Conservation (phyloP, 257 asterid species). For the Schizonepeta tenuifolia region DNA sequence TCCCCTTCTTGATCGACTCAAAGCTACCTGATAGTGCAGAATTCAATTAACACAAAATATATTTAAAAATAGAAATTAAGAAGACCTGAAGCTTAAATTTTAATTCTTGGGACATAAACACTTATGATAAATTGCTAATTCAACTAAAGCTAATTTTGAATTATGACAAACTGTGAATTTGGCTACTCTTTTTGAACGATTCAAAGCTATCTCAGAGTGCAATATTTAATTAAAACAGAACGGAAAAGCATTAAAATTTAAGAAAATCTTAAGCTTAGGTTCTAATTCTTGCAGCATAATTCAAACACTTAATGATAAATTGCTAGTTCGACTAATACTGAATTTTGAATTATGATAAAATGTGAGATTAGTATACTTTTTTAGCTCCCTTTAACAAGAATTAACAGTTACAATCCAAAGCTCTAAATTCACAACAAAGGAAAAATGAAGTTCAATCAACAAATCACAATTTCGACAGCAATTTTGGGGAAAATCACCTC, state of each 20-base stretch:
- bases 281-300: conserved; percentile 8
- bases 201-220: too few relatives aligned
- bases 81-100: conserved; percentile 20
- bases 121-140: neutral
- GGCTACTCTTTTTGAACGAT: too few relatives aligned
- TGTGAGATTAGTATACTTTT: neutral
- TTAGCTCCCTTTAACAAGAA: neutral
- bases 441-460: neutral
- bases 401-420: conserved; percentile 7
- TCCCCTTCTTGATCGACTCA: conserved; percentile 41
- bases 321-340: neutral
- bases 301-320: neutral
- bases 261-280: conserved; percentile 14
- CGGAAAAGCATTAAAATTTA: neutral
- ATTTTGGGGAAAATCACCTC: conserved; percentile 36
- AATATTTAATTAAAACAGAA: too few relatives aligned
- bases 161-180: neutral
- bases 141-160: neutral
- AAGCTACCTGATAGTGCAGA: conserved; percentile 45
- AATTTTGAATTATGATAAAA: neutral
- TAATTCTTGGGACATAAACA: neutral
- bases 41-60: neutral
- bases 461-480: conserved; percentile 24
- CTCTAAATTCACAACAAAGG: conserved; percentile 12
- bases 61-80: neutral